phyloP scores from a whole-genome alignment of 768 basidiomycete species.

The Rhizopogon vesiculosus region DNA sequence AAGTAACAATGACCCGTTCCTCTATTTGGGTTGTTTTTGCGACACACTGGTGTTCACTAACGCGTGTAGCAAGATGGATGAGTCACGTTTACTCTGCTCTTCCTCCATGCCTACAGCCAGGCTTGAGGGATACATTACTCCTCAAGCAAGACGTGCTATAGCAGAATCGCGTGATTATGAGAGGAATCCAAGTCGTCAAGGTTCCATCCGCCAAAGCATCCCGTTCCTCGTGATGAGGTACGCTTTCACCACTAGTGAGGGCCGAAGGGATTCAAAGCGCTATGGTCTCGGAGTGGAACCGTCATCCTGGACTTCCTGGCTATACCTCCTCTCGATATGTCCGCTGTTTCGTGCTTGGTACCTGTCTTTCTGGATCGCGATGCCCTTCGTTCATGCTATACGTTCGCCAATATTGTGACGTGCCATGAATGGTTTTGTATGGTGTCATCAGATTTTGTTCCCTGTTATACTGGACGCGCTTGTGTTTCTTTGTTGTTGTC shows the following conservation, averaged over 20 bases:
- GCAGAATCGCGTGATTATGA: conserved; percentile 3
- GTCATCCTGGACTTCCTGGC: conserved; percentile 13
- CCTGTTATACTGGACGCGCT: conserved; percentile 27
- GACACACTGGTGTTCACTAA: conserved; percentile 1
- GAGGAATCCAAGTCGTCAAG: conserved; percentile 3
- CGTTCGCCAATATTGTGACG: background rate
- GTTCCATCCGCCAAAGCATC: conserved; percentile 2
- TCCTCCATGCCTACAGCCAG: conserved; percentile 1
- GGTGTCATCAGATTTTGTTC: background rate
- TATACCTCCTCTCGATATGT: conserved; percentile 15
- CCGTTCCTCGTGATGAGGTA: background rate
- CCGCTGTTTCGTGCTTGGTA: conserved; percentile 18
- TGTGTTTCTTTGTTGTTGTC: conserved; percentile 19
- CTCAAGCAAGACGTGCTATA: conserved; percentile 1
- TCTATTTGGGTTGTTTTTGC: background rate
- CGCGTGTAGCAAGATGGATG: conserved; percentile 2
- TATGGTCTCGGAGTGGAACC: background rate
- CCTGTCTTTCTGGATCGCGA: conserved; percentile 18
- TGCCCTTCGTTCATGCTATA: conserved; percentile 12
- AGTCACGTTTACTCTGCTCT: background rate
- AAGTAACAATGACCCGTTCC: background rate
- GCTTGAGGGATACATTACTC: background rate
- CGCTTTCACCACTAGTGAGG: background rate
- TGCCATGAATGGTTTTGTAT: conserved; percentile 2
- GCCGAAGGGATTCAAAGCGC: background rate